phyloP scores from a whole-genome alignment of 495 filamentous ascomycete genomes.

The Cryomyces minteri region DNA sequence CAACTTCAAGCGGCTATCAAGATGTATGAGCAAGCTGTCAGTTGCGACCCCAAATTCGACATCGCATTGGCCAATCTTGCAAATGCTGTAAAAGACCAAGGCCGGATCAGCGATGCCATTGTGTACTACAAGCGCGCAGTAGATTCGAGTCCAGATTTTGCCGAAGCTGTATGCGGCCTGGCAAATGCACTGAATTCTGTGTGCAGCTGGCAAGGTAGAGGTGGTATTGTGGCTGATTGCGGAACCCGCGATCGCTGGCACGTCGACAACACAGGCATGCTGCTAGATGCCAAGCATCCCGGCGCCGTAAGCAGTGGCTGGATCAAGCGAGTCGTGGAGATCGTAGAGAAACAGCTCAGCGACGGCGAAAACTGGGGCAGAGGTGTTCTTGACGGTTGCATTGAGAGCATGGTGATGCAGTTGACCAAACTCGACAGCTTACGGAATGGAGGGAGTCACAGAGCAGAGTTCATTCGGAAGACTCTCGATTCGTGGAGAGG shows the following conservation, averaged over 20 bases:
- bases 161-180: constrained; percentile 90
- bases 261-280: constrained; percentile 70
- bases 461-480: constrained; percentile 20
- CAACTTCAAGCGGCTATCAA: constrained; percentile 79
- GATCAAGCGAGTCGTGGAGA: constrained; percentile 89
- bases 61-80: constrained; percentile 94
- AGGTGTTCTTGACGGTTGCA: constrained; percentile 41
- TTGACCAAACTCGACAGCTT: constrained; percentile 19
- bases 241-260: constrained; percentile 85
- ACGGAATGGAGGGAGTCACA: constrained; percentile 21
- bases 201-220: constrained; percentile 84
- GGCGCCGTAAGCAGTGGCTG: constrained; percentile 50
- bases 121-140: constrained; percentile 83
- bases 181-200: constrained; percentile 95
- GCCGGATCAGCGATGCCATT: constrained; percentile 81
- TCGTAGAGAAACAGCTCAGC: constrained; percentile 75
- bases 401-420: constrained; percentile 32
- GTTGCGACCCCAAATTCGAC: constrained; percentile 82
- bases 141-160: constrained; percentile 80
- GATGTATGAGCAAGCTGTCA: constrained; percentile 94
- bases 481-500: constrained; percentile 53
- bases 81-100: constrained; percentile 96
- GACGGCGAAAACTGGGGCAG: constrained; percentile 82
- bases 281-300: constrained; percentile 49
- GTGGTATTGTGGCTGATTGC: constrained; percentile 54